Base-by-base conservation (phyloP, 495 filamentous ascomycete species). In the Cudoniella acicularis region DNA sequence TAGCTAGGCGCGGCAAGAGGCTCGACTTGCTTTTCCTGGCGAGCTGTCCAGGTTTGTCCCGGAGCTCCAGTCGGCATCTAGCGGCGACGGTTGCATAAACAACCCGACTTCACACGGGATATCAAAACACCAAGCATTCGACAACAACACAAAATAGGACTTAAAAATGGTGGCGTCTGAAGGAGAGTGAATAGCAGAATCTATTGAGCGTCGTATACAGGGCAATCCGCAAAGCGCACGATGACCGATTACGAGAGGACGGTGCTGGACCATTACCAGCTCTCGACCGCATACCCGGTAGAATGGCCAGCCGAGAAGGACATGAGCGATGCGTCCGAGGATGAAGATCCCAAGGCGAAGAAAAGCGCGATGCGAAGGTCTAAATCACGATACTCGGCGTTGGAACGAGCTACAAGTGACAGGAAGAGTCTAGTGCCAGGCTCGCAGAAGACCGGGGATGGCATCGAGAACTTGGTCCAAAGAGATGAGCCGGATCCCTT, bases 401-500 rank as follows among this genome's bases (percentile, higher is more conserved):
- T 96, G 30, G 90, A 92, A 71, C 79, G 87, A 56, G 83, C 79
- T 50, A 79, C 85, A 30, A 88, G 85, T 73, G 83, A 83, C 61
- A 78, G 84, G 64, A 78, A 77, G 65, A 89, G 82, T 54, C 70
- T 80, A 21, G 77, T 87, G 13, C 82, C 87, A 16, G 89, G 88
- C 3, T 84, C 87, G 30, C 82, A 90, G 63, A 87, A 77, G 67
- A 85, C 81, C 17, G 82, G 77, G 36, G 82, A 86, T 65, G 82
- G 80, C 24, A 77, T 87, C 45, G 87, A 90, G 62, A 93, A 87
- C 64, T 68, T 91, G 48, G 87, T 91, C 17, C 89, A 91, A 67
- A 84, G 85, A 63, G 94, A 98, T 68, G 94, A 98, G 70, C 84
- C 90, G 1, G 94, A 98, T 69, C 91, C 94, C 1, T 72, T 98